Evolutionary conservation across 1,139 yeast genomes (phyloP).

Genomic region (Groenewaldozyma sp.): DNA sequence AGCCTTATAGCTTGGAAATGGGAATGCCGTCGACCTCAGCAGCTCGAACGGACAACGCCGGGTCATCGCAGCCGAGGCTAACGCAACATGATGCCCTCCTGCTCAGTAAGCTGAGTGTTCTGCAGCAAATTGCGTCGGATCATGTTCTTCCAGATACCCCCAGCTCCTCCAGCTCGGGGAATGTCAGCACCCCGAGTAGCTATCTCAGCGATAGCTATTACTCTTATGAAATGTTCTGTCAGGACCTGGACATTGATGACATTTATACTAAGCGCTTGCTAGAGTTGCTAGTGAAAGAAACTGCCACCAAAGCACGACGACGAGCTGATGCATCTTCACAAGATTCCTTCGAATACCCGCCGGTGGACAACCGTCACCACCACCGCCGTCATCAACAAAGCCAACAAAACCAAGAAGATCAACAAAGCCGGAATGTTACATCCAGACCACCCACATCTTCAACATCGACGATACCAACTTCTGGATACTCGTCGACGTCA

Average conservation of each 20-base stretch:
- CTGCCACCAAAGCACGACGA: conserved; percentile 13
- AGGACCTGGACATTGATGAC: conserved; percentile 20
- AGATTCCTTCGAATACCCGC: conserved; percentile 5
- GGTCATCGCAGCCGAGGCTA: too few relatives aligned
- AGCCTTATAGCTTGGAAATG: too few relatives aligned
- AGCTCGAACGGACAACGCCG: not conserved
- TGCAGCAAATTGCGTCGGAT: not conserved
- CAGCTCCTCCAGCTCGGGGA: too few relatives aligned
- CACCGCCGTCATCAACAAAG: too few relatives aligned
- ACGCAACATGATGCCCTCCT: not conserved
- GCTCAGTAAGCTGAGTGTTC: not conserved
- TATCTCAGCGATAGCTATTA: conserved; percentile 4
- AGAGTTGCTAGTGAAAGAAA: conserved; percentile 20
- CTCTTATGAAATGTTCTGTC: conserved; percentile 20
- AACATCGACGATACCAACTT: too few relatives aligned
- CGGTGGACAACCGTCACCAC: too few relatives aligned
- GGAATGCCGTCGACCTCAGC: not conserved
- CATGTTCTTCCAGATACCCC: not conserved
- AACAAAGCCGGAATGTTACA: too few relatives aligned
- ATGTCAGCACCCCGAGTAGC: not conserved
- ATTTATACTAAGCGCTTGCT: conserved; percentile 14
- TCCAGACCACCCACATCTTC: not conserved
- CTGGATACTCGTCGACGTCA: too few relatives aligned
- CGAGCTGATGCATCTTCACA: conserved; percentile 4
- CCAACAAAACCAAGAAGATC: too few relatives aligned